These are phyloP conservation scores for Petunia axillaris DNA, from an alignment of 257 asterid species.

Conservation along the genomic window DNA sequence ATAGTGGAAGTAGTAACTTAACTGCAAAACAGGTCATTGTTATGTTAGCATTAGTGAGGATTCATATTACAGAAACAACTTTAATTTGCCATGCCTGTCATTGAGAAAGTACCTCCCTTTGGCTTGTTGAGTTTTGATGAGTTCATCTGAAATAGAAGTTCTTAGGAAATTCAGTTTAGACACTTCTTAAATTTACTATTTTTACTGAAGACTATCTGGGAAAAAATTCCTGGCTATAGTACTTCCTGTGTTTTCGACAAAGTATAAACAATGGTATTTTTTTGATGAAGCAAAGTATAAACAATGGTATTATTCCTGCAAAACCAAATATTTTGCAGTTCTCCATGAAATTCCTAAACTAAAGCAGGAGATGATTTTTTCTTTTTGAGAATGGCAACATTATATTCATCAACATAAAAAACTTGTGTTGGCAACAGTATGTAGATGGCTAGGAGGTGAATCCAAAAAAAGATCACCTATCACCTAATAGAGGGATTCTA, in stretches of 20 bases:
- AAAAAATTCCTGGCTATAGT: not conserved
- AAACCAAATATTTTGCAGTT: not conserved
- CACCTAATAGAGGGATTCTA: too few relatives aligned
- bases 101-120: not conserved
- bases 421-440: too few relatives aligned
- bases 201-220: not conserved
- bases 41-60: not conserved
- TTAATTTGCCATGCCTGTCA: not conserved
- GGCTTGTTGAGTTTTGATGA: not conserved
- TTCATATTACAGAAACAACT: not conserved
- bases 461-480: too few relatives aligned
- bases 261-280: not conserved
- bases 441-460: too few relatives aligned
- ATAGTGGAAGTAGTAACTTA: not conserved
- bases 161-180: not conserved
- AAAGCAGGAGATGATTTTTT: not conserved
- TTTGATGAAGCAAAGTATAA: not conserved
- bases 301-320: not conserved
- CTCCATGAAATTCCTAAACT: not conserved
- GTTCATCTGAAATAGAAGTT: not conserved
- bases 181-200: not conserved
- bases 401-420: too few relatives aligned
- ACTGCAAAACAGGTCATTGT: not conserved
- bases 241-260: not conserved
- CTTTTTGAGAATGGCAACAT: not conserved